Base-by-base conservation (phyloP, 2,329 filamentous ascomycete species). In the Ascochyta koolunga region DNA sequence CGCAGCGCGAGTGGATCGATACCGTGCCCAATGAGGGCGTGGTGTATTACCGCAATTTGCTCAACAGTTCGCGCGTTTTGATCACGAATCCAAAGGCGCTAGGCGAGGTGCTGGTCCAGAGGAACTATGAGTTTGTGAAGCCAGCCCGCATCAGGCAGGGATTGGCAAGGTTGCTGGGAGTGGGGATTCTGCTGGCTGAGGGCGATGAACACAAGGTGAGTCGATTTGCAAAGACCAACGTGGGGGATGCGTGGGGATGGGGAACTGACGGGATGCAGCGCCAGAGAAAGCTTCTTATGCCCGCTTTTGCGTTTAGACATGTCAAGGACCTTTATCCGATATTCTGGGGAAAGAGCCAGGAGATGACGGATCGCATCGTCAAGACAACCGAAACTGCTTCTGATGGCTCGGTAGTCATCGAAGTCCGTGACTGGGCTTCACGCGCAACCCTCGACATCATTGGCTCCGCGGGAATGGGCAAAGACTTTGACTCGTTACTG, bases 161-260 rank as follows among this genome's bases (percentile, higher is more conserved):
- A 1, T 76, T 93, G 4, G 83, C 82, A 5, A 80, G 84, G 19
- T 79, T 92, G 22, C 79, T 93, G 11, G 89, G 91, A 9, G 76
- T 87, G 11, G 89, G 90, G 9, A 78, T 93, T 13, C 76, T 97
- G 32, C 78, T 97, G 10, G 89, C 91, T 2, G 93, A 97, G 74
- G 93, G 93, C n/a, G 90, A 96, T 11, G 90, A 93, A 66, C 93
- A 97, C 74, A 95, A 89, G 77, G 78, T 84, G 65, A 31, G 62
- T 44, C 5, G 13, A 8, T 38, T n/a, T 18, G 35, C 11, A 3
- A 15, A 29, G 1, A 7, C 8, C 8, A 9, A 9, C 10, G 10
- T 13, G 10, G 11, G 10, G 27, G 11, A 11, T 10, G 11, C 8
- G 10, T n/a, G n/a, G 3, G 1, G 18, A 24, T n/a, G 22, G 22